These are phyloP conservation scores for Trichoderma koningiopsis DNA, from an alignment of 2,329 filamentous ascomycete species.

Conservation along the genomic window DNA sequence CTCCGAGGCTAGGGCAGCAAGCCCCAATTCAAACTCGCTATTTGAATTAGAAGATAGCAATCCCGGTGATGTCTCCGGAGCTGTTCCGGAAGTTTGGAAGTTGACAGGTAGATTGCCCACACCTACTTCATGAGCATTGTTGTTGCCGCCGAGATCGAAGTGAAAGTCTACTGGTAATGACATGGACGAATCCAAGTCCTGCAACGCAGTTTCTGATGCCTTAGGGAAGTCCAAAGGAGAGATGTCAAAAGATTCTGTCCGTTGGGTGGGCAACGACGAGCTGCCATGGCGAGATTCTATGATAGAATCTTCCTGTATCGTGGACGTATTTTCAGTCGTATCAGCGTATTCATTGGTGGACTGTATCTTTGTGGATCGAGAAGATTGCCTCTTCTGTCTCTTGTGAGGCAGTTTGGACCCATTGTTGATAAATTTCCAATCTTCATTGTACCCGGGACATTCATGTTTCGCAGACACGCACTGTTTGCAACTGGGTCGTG, in stretches of 20 bases:
- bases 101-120: neutral
- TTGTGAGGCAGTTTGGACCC: conserved; percentile 1
- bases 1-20: conserved; percentile 12
- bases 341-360: neutral
- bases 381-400: conserved; percentile 1
- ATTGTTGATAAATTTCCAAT: conserved; percentile 20
- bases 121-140: neutral
- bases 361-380: neutral
- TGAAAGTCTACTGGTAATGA: neutral
- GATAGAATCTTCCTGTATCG: neutral
- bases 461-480: conserved; percentile 7
- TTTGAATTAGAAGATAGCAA: neutral
- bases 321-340: neutral
- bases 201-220: neutral
- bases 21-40: conserved; percentile 4
- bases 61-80: neutral
- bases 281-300: neutral
- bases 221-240: neutral
- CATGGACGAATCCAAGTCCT: neutral
- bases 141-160: neutral
- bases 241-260: neutral
- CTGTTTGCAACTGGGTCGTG: conserved; percentile 2
- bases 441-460: conserved; percentile 11
- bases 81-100: neutral
- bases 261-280: neutral